phyloP scores from a whole-genome alignment of 805 yeast genomes.

The Hagleromyces aurorensis region DNA sequence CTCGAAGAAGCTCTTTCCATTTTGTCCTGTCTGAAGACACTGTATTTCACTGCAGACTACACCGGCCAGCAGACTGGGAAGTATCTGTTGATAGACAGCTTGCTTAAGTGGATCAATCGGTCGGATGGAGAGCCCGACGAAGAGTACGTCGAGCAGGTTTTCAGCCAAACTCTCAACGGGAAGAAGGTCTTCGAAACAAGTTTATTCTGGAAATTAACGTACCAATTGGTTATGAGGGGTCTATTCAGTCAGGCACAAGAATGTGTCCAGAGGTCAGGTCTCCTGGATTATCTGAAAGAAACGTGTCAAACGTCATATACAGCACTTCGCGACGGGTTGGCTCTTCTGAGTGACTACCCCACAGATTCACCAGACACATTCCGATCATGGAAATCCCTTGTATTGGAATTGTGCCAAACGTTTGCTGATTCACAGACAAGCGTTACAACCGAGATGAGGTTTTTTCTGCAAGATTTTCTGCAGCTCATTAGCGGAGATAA shows the following conservation, averaged over 20 bases:
- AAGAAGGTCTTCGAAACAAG: conserved; percentile 33
- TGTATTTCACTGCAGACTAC: conserved; percentile 29
- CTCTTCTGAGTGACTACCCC: conserved; percentile 33
- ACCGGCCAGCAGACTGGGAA: conserved; percentile 28
- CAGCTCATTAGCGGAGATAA: conserved; percentile 34
- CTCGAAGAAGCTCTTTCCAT: conserved; percentile 43
- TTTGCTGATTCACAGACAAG: conserved; percentile 20
- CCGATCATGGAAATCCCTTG: conserved; percentile 33
- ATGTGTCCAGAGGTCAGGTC: conserved; percentile 23
- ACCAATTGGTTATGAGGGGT: conserved; percentile 54
- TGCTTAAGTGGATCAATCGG: conserved; percentile 58
- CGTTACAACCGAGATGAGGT: conserved; percentile 22
- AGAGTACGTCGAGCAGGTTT: conserved; percentile 37
- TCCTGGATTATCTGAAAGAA: conserved; percentile 13
- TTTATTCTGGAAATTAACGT: conserved; percentile 55
- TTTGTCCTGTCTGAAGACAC: conserved; percentile 50
- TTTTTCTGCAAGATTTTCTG: conserved; percentile 28
- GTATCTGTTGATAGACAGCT: conserved; percentile 35
- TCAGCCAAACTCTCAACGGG: conserved; percentile 39
- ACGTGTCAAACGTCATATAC: conserved; percentile 21
- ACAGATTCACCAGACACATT: conserved; percentile 26
- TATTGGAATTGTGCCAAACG: conserved; percentile 21
- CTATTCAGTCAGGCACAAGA: conserved; percentile 45
- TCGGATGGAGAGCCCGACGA: conserved; percentile 61
- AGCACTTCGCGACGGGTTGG: conserved; percentile 29